Evolutionary conservation across 176 grass and related monocot species (phyloP), one percentile per base, ranked within the genome.

Genomic region (Canna indica): DNA sequence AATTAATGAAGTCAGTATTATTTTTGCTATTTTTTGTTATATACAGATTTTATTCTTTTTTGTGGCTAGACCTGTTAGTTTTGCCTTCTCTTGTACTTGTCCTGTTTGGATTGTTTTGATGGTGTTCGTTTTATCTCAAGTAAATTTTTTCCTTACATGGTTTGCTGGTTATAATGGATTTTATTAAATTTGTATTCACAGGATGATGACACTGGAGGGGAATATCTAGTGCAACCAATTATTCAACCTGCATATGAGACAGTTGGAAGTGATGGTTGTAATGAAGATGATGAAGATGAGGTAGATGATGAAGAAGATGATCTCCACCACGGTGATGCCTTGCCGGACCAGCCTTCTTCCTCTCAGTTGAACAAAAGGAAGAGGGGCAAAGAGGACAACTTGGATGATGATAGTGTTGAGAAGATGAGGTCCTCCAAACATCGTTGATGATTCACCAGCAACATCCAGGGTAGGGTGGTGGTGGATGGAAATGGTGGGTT

Each of bases 201-300:
- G 92, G 92, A 96, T 74, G 91, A 96, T 71, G 85, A 86, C 39
- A 83, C 31, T 26, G 81, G 35, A 20, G 67, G 76, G 9, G 92
- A 91, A n/a, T 96, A 91, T 85, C 73, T 91, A 45, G 83, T 96
- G 36, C 92, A 91, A 41, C 88, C 84, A 5, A 87, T 91, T 11
- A 56, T 69, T 6, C 80, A 88, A 47, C 79, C 85, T 35, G 75
- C 85, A 26, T 59, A 82, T 33, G 53, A 83, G 58, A 53, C 73
- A 1, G 59, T 69, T 13, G 81, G 75, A 56, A 81, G 11, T 0
- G 83, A 96, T 47, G 76, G 58, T 25, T 64, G 57, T 27, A 58
- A 67, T 18, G 71, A 72, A 17, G 81, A 72, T 3, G 79, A 81
- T 64, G 91, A 87, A 26, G 80, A 90, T 22, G 85, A 88, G 0